A percentile compares a stretch with the other conserved stretches of the same genome.
Evolutionary conservation across 1,139 yeast genomes (phyloP).

Genomic region (Suhomyces maxii): DNA sequence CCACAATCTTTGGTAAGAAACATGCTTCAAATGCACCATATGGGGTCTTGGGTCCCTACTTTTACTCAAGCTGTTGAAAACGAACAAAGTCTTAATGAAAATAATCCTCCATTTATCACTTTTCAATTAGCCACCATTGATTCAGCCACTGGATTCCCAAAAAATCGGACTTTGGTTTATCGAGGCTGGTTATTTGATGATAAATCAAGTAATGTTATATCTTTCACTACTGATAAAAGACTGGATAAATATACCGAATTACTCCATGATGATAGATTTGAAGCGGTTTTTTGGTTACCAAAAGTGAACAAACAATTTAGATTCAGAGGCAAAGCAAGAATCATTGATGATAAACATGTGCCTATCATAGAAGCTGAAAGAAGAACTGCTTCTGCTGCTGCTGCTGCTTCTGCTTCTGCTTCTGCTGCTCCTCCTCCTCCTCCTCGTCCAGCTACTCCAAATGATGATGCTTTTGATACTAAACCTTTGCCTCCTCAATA

Average conservation of each 20-base stretch:
- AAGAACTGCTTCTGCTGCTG: no score
- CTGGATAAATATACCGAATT: conserved; percentile 63
- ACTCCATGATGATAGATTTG: conserved; percentile 53
- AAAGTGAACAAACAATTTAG: conserved; percentile 66
- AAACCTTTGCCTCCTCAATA: conserved; percentile 11
- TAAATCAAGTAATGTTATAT: conserved; percentile 62
- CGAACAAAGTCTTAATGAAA: conserved; percentile 34
- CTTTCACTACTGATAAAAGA: conserved; percentile 73
- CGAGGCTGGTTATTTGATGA: conserved; percentile 78
- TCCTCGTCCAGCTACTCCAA: background rate
- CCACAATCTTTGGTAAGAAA: no score
- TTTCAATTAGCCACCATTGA: conserved; percentile 75
- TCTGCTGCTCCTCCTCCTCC: no score
- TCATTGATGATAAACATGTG: conserved; percentile 35
- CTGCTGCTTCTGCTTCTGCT: no score
- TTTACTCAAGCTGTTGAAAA: conserved; percentile 52
- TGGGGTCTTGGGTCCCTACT: conserved; percentile 74
- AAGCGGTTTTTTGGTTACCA: conserved; percentile 75
- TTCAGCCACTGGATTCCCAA: conserved; percentile 50
- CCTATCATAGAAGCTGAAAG: conserved; percentile 38
- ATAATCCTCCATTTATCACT: conserved; percentile 48
- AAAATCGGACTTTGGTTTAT: conserved; percentile 66
- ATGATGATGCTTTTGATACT: conserved; percentile 7
- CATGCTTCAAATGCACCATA: conserved; percentile 41
- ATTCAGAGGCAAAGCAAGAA: conserved; percentile 62